These are phyloP conservation scores for Micromonas commoda DNA, from an alignment of 139 green algal species.

Conservation along the genomic window DNA sequence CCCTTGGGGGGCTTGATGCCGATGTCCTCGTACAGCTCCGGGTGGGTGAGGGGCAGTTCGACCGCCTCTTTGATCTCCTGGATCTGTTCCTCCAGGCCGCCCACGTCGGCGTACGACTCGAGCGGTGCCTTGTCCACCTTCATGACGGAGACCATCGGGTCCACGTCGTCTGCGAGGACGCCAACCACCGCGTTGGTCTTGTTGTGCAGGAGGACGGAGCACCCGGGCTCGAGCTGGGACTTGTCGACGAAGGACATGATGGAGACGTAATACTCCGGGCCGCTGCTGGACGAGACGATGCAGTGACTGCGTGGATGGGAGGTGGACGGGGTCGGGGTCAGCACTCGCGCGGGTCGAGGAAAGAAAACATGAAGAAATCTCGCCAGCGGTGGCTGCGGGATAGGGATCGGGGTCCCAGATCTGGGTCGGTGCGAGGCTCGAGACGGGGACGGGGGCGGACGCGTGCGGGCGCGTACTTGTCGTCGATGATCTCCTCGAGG, in stretches of 20 bases:
- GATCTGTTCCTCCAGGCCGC: slow-evolving; percentile 88
- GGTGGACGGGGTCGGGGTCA: neutral
- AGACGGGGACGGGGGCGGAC: neutral
- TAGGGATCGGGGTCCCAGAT: no score
- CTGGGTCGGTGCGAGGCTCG: neutral
- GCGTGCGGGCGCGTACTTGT: slow-evolving; percentile 59
- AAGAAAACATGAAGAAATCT: no score
- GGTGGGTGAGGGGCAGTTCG: slow-evolving; percentile 96
- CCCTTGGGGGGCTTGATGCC: slow-evolving; percentile 99
- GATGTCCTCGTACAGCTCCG: slow-evolving; percentile 99
- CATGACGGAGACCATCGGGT: slow-evolving; percentile 99
- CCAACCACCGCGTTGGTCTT: slow-evolving; percentile 95
- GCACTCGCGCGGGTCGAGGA: no score
- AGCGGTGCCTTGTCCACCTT: slow-evolving; percentile 97
- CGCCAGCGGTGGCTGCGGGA: no score
- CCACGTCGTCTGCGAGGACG: slow-evolving; percentile 91
- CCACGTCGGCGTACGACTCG: slow-evolving; percentile 96
- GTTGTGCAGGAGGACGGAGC: slow-evolving; percentile 94
- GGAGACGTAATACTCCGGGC: slow-evolving; percentile 97
- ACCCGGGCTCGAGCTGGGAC: slow-evolving; percentile 95
- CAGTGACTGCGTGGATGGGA: slow-evolving; percentile 59
- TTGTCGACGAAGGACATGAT: slow-evolving; percentile 98
- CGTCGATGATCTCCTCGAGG: slow-evolving; percentile 98
- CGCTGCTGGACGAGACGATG: slow-evolving; percentile 88
- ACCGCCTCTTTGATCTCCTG: slow-evolving; percentile 99